Evolutionary conservation across 805 yeast genomes (phyloP).

Genomic region (Ogataea pilisensis): DNA sequence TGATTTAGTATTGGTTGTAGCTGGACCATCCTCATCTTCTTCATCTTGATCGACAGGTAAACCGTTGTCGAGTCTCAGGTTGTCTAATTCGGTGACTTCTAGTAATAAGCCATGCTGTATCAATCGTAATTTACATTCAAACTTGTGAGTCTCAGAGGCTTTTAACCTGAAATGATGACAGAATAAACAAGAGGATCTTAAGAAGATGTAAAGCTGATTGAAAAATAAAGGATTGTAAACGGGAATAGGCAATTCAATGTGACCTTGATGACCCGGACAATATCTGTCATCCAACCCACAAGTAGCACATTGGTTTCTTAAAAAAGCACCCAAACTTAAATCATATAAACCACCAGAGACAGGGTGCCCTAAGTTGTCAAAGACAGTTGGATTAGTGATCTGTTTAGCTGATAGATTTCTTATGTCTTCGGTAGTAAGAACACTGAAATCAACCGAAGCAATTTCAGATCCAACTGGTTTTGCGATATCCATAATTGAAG

Average conservation of each 20-base stretch:
- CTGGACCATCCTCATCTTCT: conserved; percentile 37
- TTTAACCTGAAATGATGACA: conserved; percentile 83
- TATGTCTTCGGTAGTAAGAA: conserved; percentile 77
- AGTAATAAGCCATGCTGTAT: conserved; percentile 85
- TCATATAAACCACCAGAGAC: conserved; percentile 92
- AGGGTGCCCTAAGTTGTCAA: conserved; percentile 95
- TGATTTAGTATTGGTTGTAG: conserved; percentile 22
- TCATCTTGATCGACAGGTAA: conserved; percentile 41
- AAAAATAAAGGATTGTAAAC: conserved; percentile 94
- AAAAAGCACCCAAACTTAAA: conserved; percentile 90
- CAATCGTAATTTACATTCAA: conserved; percentile 70
- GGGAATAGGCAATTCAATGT: conserved; percentile 92
- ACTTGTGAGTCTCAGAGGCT: conserved; percentile 66
- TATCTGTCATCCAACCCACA: conserved; percentile 92
- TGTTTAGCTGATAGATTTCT: conserved; percentile 89
- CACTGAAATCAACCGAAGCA: conserved; percentile 86
- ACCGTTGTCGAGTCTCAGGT: conserved; percentile 41
- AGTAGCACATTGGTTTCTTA: conserved; percentile 84
- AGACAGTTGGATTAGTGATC: conserved; percentile 91
- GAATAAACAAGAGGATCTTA: conserved; percentile 82
- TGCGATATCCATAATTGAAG: conserved; percentile 77
- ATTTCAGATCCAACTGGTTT: conserved; percentile 96
- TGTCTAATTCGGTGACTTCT: conserved; percentile 73
- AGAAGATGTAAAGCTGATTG: conserved; percentile 79
- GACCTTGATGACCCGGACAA: conserved; percentile 99